Evolutionary conservation across 352 stramenopile genomes (phyloP).

Genomic region (Globisporangium ultimum): DNA sequence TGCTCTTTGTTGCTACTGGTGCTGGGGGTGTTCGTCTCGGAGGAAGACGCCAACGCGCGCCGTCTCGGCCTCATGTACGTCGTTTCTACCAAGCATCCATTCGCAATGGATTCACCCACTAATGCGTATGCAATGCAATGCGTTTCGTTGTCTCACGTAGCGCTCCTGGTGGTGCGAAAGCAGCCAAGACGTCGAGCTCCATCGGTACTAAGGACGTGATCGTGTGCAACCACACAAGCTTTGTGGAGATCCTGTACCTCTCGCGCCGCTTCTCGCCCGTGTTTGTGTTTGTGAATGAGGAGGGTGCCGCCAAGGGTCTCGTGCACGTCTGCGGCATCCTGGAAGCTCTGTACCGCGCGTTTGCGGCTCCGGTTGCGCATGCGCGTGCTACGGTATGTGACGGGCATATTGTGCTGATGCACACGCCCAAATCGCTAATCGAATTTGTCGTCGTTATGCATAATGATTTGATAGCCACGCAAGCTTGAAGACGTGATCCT

Average conservation of each 20-base stretch:
- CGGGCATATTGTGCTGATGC: not conserved
- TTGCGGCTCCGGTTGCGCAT: constrained; percentile 39
- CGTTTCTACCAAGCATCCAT: too few relatives aligned
- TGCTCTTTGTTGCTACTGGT: constrained; percentile 64
- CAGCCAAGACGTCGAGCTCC: constrained; percentile 13
- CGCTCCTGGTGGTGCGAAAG: constrained; percentile 26
- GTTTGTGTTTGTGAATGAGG: constrained; percentile 66
- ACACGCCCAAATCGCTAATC: not conserved
- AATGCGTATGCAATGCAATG: not conserved
- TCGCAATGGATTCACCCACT: too few relatives aligned
- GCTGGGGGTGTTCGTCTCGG: constrained; percentile 60
- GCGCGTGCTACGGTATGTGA: constrained; percentile 32
- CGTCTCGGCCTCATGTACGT: constrained; percentile 62
- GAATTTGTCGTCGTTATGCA: not conserved
- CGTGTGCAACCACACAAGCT: constrained; percentile 82
- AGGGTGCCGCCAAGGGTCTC: constrained; percentile 45
- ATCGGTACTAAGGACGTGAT: constrained; percentile 58
- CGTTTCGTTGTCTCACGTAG: not conserved
- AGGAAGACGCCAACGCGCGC: constrained; percentile 70
- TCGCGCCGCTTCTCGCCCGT: constrained; percentile 71
- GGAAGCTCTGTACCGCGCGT: constrained; percentile 59
- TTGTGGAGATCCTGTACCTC: constrained; percentile 78
- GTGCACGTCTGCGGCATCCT: constrained; percentile 65
- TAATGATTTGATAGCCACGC: constrained; percentile 16
- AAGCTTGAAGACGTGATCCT: constrained; percentile 75